These are phyloP conservation scores for Tephrocybe sp. DNA, from an alignment of 768 basidiomycete species.

Conservation along the genomic window DNA sequence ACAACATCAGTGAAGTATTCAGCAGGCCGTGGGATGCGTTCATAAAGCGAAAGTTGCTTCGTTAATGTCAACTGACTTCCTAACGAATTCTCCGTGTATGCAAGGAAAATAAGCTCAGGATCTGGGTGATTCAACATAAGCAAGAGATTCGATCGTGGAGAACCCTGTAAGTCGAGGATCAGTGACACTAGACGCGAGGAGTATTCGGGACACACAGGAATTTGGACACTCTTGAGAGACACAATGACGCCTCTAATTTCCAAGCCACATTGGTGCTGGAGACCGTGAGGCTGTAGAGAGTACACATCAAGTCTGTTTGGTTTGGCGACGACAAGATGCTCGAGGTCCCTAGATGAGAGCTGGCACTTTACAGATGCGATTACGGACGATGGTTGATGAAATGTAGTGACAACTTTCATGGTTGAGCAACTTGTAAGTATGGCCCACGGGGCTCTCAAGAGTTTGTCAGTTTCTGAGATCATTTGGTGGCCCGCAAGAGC, in stretches of 20 bases:
- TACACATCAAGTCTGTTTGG: slow-evolving; percentile 67
- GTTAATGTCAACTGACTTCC: slow-evolving; percentile 37
- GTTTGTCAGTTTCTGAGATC: no score
- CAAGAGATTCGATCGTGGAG: slow-evolving; percentile 50
- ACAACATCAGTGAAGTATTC: slow-evolving; percentile 74
- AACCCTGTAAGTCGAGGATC: slow-evolving; percentile 25
- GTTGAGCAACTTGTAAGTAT: not conserved
- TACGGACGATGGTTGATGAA: slow-evolving; percentile 76
- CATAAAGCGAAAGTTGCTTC: slow-evolving; percentile 52
- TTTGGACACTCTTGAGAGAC: slow-evolving; percentile 53
- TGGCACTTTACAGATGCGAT: slow-evolving; percentile 66
- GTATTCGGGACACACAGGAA: slow-evolving; percentile 40
- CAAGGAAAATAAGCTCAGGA: slow-evolving; percentile 67
- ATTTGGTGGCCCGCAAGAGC: no score
- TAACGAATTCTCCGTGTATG: slow-evolving; percentile 40
- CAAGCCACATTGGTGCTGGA: slow-evolving; percentile 55
- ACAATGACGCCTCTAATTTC: slow-evolving; percentile 74
- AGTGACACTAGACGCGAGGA: slow-evolving; percentile 14
- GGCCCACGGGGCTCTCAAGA: not conserved
- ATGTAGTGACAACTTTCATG: slow-evolving; percentile 71
- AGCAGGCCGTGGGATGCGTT: slow-evolving; percentile 56
- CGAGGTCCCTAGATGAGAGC: slow-evolving; percentile 51
- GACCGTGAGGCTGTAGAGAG: slow-evolving; percentile 59
- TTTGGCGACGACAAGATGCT: slow-evolving; percentile 72
- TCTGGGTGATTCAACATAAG: slow-evolving; percentile 78